Evolutionary conservation across 768 basidiomycete genomes (phyloP), one percentile per base, ranked within the genome.

Genomic region (Tephrocybe sp.): DNA sequence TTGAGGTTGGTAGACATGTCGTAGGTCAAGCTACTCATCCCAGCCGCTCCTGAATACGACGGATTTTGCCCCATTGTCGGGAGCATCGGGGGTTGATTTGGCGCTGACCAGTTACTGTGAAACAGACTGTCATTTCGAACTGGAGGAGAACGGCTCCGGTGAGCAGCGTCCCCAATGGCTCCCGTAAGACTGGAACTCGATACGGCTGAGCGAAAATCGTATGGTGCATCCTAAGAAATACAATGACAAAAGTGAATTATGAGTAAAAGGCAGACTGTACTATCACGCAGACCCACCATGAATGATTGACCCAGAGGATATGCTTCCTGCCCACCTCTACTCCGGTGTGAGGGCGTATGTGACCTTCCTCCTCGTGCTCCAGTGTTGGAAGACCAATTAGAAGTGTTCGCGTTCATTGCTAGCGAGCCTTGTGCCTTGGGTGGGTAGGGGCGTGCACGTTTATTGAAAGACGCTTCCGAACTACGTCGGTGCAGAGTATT

Each of bases 121-220:
- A 46, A 55, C 19, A 45, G n/a, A 24, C 36, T 46, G 15, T 55
- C 49, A 13, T 30, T 50, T 40, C 51, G 53, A 15, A 42, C 31
- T 15, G 53, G 40, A 15, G 58, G 48, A n/a, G 58, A 57, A 31
- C 53, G 56, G 46, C 53, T 57, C 33, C 64, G 58, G 63, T 71
- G 66, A 22, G 72, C 51, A 67, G 56, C 33, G 10, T 83, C 81
- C 42, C 80, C 82, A 65, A 88, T 79, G 21, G 86, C 84, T 49
- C 82, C 83, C 22, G 78, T 79, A 49, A 88, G 68, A 46, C 63
- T 68, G 55, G 75, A 75, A 61, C 62, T 67, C 0, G 80, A 75
- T 16, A 70, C 64, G 39, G 69, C 64, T 25, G 72, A 64, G 45
- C 66, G 64, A 50, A 60, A 52, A 45, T 38, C 64, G 56, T 56